Conservation (phyloP, 192 early-diverging fungal genomes). For the Pilaira anomala region DNA sequence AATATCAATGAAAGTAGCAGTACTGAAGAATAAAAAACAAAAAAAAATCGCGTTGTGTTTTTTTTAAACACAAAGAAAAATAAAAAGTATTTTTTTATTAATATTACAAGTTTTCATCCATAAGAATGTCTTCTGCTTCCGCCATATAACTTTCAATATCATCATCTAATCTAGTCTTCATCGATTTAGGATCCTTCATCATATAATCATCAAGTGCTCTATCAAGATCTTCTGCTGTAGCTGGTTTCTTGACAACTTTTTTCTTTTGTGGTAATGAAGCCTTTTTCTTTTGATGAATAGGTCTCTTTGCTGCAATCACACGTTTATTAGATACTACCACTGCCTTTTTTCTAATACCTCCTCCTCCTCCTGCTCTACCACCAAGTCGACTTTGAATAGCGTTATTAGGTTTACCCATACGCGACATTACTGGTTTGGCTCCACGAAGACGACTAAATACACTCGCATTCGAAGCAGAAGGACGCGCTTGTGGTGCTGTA, state of each 20-base stretch:
- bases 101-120: neutral
- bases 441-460: constrained; percentile 15
- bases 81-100: too few species aligned
- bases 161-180: constrained; percentile 32
- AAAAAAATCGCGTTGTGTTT: too few species aligned
- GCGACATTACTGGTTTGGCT: neutral
- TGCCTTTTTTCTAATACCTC: neutral
- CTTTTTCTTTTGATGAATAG: neutral
- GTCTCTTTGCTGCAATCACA: neutral
- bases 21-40: too few species aligned
- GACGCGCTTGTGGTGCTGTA: neutral
- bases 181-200: constrained; percentile 37
- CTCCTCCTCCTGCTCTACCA: neutral
- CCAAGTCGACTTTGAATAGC: neutral
- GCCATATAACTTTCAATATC: constrained; percentile 33
- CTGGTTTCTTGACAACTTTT: constrained; percentile 6
- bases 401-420: neutral
- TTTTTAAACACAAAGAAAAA: too few species aligned
- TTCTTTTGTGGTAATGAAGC: constrained; percentile 1
- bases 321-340: neutral
- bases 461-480: neutral
- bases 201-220: constrained; percentile 34
- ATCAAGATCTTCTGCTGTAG: constrained; percentile 19
- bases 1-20: too few species aligned
- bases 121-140: constrained; percentile 7